These are phyloP conservation scores for Phytophthora pluvialis DNA, from an alignment of 352 stramenopile genomes.

Conservation along the genomic window DNA sequence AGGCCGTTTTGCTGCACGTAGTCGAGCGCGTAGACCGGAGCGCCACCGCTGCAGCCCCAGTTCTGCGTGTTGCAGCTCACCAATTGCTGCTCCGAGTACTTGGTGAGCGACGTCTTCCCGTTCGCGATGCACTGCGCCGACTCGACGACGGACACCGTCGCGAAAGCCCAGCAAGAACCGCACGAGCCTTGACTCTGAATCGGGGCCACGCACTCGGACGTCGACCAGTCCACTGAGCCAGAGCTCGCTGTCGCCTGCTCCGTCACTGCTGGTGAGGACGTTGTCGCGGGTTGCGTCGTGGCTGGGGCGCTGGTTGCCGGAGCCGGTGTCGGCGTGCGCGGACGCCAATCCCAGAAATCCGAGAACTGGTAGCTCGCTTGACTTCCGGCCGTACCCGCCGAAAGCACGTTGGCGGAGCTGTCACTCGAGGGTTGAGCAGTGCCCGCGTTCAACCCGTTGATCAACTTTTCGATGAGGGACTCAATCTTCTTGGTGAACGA, in stretches of 20 bases:
- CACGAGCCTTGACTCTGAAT: conserved; percentile 97
- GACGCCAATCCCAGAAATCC: conserved; percentile 32
- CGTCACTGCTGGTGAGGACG: conserved; percentile 10
- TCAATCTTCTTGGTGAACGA: conserved; percentile 18
- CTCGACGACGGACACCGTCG: conserved; percentile 92
- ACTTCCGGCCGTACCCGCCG: conserved; percentile 4
- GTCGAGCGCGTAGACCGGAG: conserved; percentile 90
- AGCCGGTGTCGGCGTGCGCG: conserved; percentile 5
- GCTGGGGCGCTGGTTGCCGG: conserved; percentile 19
- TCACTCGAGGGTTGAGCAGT: conserved; percentile 20
- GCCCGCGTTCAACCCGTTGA: conserved; percentile 11
- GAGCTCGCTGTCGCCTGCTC: conserved; percentile 23
- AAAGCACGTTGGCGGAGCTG: conserved; percentile 22
- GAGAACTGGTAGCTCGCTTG: conserved; percentile 33
- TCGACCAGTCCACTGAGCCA: conserved; percentile 54
- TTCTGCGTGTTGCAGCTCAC: conserved; percentile 91
- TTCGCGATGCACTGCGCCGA: conserved; percentile 87
- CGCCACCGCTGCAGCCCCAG: conserved; percentile 92
- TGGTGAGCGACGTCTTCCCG: conserved; percentile 70
- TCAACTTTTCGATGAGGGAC: conserved; percentile 19
- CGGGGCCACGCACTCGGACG: conserved; percentile 43
- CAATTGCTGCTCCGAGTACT: conserved; percentile 94
- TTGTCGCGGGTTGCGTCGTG: too few relatives aligned
- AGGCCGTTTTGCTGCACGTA: conserved; percentile 91
- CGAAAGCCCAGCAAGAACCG: conserved; percentile 98